Percentiles rank a stretch among this genome's conserved stretches.
Conservation (phyloP, 495 filamentous ascomycete genomes). For the Neurospora sp. region DNA sequence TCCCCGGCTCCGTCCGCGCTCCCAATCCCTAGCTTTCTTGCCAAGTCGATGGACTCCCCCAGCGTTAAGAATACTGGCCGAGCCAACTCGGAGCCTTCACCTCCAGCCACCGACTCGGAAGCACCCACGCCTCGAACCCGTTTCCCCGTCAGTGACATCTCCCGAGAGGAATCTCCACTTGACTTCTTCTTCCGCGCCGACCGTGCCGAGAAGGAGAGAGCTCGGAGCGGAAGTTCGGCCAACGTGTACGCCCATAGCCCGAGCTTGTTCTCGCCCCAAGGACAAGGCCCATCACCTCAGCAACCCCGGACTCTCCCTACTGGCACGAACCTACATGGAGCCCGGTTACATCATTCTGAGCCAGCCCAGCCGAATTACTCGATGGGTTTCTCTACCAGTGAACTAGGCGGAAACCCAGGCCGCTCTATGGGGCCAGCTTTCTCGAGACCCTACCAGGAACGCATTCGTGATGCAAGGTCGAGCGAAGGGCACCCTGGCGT, state of each 20-base stretch:
- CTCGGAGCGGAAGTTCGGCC: conserved; percentile 37
- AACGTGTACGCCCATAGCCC: conserved; percentile 17
- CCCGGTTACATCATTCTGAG: conserved; percentile 4
- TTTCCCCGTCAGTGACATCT: conserved; percentile 6
- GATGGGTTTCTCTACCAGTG: conserved; percentile 53
- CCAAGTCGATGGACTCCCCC: conserved; percentile 62
- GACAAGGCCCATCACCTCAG: conserved; percentile 21
- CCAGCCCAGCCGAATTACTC: conserved; percentile 25
- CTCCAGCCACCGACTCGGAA: conserved; percentile 31
- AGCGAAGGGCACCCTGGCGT: conserved; percentile 11
- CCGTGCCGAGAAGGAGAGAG: conserved; percentile 59
- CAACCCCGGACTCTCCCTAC: conserved; percentile 26
- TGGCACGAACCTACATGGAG: conserved; percentile 16
- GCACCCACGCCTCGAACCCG: conserved; percentile 29
- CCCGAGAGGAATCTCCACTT: conserved; percentile 61
- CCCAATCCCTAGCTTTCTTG: conserved; percentile 85
- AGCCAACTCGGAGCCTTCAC: conserved; percentile 25
- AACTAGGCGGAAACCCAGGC: conserved; percentile 49
- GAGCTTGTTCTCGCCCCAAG: conserved; percentile 27
- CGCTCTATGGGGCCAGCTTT: conserved; percentile 52
- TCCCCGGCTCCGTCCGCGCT: conserved; percentile 90
- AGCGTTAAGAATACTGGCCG: conserved; percentile 20
- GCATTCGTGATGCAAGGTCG: conserved; percentile 46
- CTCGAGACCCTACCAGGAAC: conserved; percentile 56
- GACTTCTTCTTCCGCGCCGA: conserved; percentile 86